Evolutionary conservation across 495 filamentous ascomycete genomes (phyloP), one percentile per base, ranked within the genome.

Genomic region (Lepraria neglecta): DNA sequence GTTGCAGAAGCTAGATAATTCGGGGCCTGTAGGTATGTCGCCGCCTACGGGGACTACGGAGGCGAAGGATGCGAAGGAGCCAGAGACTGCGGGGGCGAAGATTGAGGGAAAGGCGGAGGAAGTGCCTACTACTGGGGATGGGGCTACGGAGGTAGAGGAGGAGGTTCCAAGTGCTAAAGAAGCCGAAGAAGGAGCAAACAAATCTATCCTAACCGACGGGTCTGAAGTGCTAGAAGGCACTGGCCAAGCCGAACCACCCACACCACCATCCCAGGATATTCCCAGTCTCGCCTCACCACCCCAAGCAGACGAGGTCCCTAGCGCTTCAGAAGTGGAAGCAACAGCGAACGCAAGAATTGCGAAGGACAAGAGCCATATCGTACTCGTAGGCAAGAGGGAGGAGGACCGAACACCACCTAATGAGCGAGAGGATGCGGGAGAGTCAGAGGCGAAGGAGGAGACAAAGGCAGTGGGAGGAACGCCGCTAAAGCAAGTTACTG

Each of bases 31-130:
- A 17, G 64, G 64, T 42, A 63, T 68, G 64, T 64, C 64, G 4
- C 66, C 64, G 15, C 63, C 63, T 7, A 65, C 55, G 27, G 66
- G 66, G 28, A 63, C 24, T 6, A 68, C 66, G 11, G 66, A 65
- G 19, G 64, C 66, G 7, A 44, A 4, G 27, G 59, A 62, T n/a
- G 81, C 78, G 6, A 80, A 82, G 68, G 72, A 82, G 60, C 68
- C 75, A 4, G 70, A 71, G 43, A 65, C 43, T 33, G 67, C 56
- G 7, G 33, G 46, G 6, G 56, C 59, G 12, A 58, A 46, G 43
- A 64, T 60, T 0, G 53, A 62, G 40, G 60, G 63, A 19, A 67
- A 69, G 33, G 66, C 58, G 7, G 65, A 68, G 19, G 35, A 27
- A 3, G 46, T 62, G 12, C 40, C 63, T 6, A 30, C 15, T 17